Conservation (phyloP, 2,329 filamentous ascomycete species). For the Davidsoniella virescens region DNA sequence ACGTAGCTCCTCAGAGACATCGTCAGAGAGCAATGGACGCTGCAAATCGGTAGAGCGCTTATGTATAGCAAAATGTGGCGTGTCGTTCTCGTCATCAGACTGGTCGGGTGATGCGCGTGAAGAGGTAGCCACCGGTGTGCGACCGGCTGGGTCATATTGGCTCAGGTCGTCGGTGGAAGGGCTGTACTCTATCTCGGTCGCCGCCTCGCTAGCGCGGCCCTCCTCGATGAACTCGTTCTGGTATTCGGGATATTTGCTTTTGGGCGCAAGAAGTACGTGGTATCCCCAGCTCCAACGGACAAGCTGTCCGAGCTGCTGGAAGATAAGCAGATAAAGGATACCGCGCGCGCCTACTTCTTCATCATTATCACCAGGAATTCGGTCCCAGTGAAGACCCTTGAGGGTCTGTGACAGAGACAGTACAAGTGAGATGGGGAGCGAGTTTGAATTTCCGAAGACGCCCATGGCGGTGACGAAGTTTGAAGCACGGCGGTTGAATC, state of each 20-base stretch:
- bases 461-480: conserved; percentile 98
- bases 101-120: conserved; percentile 34
- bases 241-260: conserved; percentile 54
- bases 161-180: conserved; percentile 26
- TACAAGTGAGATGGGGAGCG: conserved; percentile 87
- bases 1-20: neutral
- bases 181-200: conserved; percentile 26
- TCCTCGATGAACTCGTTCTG: conserved; percentile 32
- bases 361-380: conserved; percentile 80
- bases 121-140: conserved; percentile 34
- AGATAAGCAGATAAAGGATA: conserved; percentile 89
- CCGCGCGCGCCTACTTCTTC: conserved; percentile 86
- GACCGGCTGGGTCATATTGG: conserved; percentile 37
- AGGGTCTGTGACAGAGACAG: conserved; percentile 87
- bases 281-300: conserved; percentile 98
- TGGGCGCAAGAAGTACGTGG: conserved; percentile 79
- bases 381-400: conserved; percentile 83
- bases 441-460: conserved; percentile 96
- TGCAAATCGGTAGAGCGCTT: conserved; percentile 9
- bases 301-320: conserved; percentile 90
- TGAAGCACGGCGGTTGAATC: conserved; percentile 67
- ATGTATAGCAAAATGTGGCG: conserved; percentile 6
- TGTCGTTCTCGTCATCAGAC: conserved; percentile 29
- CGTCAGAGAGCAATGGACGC: conserved; percentile 2
- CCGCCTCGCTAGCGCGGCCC: conserved; percentile 26